Percentiles rank a stretch among this genome's conserved stretches.
These are phyloP conservation scores for Boletus smithii DNA, from an alignment of 1,284 basidiomycete species.

Conservation along the genomic window DNA sequence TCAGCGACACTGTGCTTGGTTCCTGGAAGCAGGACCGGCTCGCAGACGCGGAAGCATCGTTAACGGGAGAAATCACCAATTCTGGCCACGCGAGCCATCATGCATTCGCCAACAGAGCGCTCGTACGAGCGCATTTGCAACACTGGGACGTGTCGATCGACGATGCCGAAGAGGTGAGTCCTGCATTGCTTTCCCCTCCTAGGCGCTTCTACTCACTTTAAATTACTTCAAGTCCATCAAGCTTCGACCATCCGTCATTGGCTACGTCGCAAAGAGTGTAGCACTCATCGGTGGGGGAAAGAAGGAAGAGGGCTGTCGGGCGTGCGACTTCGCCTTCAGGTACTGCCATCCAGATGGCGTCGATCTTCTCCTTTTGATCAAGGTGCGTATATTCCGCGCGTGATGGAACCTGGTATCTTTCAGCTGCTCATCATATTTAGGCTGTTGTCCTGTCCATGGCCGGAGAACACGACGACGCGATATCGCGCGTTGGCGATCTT, in stretches of 20 bases:
- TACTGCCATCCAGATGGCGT: not conserved
- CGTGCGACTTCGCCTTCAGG: not conserved
- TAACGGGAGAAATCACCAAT: too few species aligned
- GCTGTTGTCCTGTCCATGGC: slow-evolving; percentile 7
- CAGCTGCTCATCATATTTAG: not conserved
- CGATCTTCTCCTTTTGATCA: not conserved
- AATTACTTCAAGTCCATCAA: slow-evolving; percentile 7
- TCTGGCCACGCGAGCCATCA: too few species aligned
- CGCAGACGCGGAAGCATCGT: not conserved
- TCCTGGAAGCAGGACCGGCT: too few species aligned
- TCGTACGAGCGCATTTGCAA: slow-evolving; percentile 1
- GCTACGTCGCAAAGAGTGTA: slow-evolving; percentile 6
- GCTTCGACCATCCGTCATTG: not conserved
- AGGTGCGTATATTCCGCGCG: not conserved
- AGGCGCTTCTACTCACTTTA: too few species aligned
- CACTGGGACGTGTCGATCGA: slow-evolving; percentile 4
- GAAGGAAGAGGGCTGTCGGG: not conserved
- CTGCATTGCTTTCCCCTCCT: too few species aligned
- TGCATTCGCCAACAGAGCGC: too few species aligned
- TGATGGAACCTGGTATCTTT: too few species aligned
- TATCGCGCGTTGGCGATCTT: slow-evolving; percentile 6
- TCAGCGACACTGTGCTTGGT: too few species aligned
- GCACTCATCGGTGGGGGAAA: slow-evolving; percentile 1
- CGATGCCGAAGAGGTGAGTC: slow-evolving; percentile 10
- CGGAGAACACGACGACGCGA: not conserved